Base-by-base conservation (phyloP, 2,329 filamentous ascomycete genomes). In the Monosporascus sp. region DNA sequence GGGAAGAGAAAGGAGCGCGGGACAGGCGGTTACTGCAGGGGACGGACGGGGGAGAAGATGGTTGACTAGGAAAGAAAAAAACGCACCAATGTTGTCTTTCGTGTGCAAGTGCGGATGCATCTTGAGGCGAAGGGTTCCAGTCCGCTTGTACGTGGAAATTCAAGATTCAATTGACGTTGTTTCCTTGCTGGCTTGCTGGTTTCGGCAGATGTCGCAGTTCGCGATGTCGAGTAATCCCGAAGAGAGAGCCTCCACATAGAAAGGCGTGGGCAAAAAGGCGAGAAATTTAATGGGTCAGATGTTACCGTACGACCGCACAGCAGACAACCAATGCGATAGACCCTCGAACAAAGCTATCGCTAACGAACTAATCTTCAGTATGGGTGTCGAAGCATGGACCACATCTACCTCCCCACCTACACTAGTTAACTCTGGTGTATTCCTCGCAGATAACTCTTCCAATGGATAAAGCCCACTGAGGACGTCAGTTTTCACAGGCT, bases 101-200 rank as follows among this genome's bases (percentile, higher is more conserved):
- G 91, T 96, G 69, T 97, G 92, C 2, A 99, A 78, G 76, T 97
- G 93, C 52, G 94, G 95, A 89, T 99, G 94, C 94, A 99, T 99
- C 45, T 64, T 82, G 70, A 27, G 17, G 31, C 31, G 31, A 14
- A 14, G 31, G 4, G 9, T 35, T 35, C 31, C 1, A 46, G 11
- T 26, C 11, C 17, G 16, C 16, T 27, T 26, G 1, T 7, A 16
- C 16, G 22, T 44, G 14, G 41, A 26, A n/a, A 14, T 22, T 9
- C 14, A 44, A 20, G 11, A 24, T 24, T 24, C 40, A 20, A 14
- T 20, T 24, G 19, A 14, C 14, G 11, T 20, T 43, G 19, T 8
- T 43, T 19, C 19, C 14, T 20, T 14, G 40, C 31, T 35, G 11
- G 31, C 31, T 35, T 5, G 31, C 31, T 35, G 14, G 9, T 35